Base-by-base conservation (phyloP, 106 monocot species). In the Chionographis japonica region DNA sequence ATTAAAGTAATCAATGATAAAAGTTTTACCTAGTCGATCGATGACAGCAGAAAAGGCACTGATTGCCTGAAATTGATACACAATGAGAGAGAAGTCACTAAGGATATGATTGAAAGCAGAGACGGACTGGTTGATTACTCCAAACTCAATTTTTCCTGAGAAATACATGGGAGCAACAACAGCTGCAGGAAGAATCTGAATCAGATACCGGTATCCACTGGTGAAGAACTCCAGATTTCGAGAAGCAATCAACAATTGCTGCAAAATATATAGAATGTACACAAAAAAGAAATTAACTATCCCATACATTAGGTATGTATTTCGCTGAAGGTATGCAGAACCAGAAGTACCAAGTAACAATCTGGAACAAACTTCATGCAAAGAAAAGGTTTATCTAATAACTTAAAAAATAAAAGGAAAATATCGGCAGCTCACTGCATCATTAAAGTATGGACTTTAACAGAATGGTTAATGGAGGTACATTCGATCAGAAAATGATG, bases 101-200 rank as follows among this genome's bases (percentile, higher is more conserved):
- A 95, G 76, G 60, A 95, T 92, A 77, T 95, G 91, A 67, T 95
- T 95, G 78, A 95, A 95, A 72, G 95, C 95, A 80, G 95, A 95
- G 42, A 95, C 92, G 46, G 95, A 95, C 73, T 92, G 95, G 63
- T 95, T 95, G 76, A 95, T 95, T 12, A 95, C 95, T 69, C 95
- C 95, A 76, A 95, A 92, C 68, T 95, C 95, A 39, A 95, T 95
- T 80, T 92, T 95, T 63, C 95, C 95, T 63, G 95, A 82, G 72
- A 95, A 92, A 66, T 86, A 95, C 95, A 95, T 95, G 27, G 95
- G 95, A 64, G 95, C 95, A 79, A 95, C 89, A 78, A 92, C 92
- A 58, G 95, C 95, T 70, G 84, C 95, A 58, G 95, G 95, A 65
- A 95, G 84, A 78, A 95, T 82, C 74, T 95, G 95, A 82, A 95